phyloP scores from a whole-genome alignment of 2,329 filamentous ascomycete species.

The Raffaelea deltoideospora region DNA sequence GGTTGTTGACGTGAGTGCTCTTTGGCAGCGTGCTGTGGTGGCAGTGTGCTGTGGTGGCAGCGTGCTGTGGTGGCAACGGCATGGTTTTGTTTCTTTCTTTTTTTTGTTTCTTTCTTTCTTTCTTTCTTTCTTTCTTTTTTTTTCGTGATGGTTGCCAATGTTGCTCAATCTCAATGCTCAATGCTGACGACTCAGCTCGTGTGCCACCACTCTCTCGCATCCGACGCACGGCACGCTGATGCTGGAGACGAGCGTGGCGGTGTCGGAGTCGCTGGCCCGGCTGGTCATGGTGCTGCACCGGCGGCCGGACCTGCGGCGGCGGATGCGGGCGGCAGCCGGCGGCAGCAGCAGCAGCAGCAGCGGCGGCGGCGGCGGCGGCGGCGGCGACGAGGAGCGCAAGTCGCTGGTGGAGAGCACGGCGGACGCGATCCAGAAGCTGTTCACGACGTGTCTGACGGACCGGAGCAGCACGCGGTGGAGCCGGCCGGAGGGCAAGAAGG shows the following conservation, averaged over 20 bases:
- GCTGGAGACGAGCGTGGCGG: constrained; percentile 67
- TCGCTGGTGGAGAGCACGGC: constrained; percentile 76
- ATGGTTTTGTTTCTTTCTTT: too few species aligned
- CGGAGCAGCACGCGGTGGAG: constrained; percentile 51
- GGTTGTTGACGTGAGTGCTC: constrained; percentile 23
- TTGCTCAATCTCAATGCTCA: neutral
- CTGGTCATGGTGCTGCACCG: constrained; percentile 75
- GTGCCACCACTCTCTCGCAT: constrained; percentile 67
- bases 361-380: constrained; percentile 31
- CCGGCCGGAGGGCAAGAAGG: constrained; percentile 67
- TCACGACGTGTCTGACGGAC: constrained; percentile 79
- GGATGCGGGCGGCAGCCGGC: constrained; percentile 25
- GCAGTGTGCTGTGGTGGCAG: too few species aligned
- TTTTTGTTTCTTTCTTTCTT: neutral
- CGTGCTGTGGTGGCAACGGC: too few species aligned
- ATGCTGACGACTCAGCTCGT: constrained; percentile 41
- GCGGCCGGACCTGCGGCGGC: constrained; percentile 59
- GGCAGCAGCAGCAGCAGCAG: constrained; percentile 32
- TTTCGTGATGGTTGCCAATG: neutral
- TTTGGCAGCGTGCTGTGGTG: neutral
- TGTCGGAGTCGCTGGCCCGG: constrained; percentile 65
- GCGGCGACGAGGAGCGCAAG: constrained; percentile 54
- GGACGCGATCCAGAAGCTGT: constrained; percentile 79
- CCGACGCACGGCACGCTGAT: constrained; percentile 67
- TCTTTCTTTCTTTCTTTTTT: neutral